Evolutionary conservation across 306 rosid species (phyloP).

Genomic region (Herpetospermum pedunculosum): DNA sequence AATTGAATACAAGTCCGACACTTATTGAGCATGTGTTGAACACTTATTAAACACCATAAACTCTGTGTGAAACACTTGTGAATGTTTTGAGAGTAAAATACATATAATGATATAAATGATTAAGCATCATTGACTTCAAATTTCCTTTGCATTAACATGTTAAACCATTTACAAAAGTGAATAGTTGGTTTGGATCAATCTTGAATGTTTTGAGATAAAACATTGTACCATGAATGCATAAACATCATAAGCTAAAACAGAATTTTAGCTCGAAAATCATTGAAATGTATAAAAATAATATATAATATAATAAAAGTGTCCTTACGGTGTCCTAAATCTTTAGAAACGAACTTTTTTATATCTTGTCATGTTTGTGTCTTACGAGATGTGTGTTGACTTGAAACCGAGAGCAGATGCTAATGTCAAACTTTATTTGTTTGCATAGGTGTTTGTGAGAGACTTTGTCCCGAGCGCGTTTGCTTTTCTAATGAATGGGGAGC

Average conservation of each 20-base stretch:
- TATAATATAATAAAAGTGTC: background rate
- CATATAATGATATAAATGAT: background rate
- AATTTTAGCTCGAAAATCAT: background rate
- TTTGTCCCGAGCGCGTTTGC: conserved; percentile 85
- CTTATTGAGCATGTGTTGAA: background rate
- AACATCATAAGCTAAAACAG: background rate
- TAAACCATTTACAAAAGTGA: background rate
- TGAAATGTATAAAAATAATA: background rate
- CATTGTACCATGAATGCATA: background rate
- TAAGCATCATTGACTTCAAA: background rate
- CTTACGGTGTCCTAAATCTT: background rate
- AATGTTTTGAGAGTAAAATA: background rate
- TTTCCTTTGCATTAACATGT: background rate
- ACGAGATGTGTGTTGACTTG: background rate
- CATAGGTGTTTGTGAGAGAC: conserved; percentile 86
- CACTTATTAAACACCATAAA: background rate
- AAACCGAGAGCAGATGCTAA: background rate
- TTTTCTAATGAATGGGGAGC: conserved; percentile 74
- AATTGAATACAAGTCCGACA: background rate
- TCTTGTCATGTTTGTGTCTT: background rate
- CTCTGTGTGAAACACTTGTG: background rate
- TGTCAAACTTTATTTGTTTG: conserved; percentile 7
- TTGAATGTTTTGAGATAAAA: background rate
- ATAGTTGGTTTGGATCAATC: background rate
- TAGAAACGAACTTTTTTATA: background rate